These are phyloP conservation scores for Fusarium cyanostomum DNA, from an alignment of 2,329 filamentous ascomycete species.

Conservation along the genomic window DNA sequence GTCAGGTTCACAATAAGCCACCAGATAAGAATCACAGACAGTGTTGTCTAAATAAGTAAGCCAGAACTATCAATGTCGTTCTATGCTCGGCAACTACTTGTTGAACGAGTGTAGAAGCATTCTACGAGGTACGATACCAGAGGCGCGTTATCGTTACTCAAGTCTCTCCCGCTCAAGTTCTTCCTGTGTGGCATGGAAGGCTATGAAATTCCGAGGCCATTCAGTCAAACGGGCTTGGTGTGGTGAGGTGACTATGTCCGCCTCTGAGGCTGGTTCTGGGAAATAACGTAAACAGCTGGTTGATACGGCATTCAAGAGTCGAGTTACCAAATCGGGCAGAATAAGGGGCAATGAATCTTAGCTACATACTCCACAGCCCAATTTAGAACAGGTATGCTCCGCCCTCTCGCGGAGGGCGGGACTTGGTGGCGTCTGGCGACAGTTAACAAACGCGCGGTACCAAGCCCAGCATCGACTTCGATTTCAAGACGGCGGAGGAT, in stretches of 20 bases:
- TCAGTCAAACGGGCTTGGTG: background rate
- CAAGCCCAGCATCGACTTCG: background rate
- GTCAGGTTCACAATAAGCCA: no score
- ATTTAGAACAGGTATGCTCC: conserved; percentile 30
- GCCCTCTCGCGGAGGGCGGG: conserved; percentile 20
- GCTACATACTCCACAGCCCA: conserved; percentile 34
- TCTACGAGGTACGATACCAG: conserved; percentile 15
- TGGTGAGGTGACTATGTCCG: background rate
- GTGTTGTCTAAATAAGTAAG: conserved; percentile 1
- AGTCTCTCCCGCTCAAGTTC: conserved; percentile 1
- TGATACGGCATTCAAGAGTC: background rate
- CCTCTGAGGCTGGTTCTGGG: conserved; percentile 6
- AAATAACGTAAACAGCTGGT: background rate
- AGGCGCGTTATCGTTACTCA: conserved; percentile 16
- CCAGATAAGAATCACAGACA: no score
- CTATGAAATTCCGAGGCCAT: conserved; percentile 15
- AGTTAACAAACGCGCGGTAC: background rate
- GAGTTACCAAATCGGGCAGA: background rate
- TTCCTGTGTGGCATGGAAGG: background rate
- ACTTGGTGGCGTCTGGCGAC: background rate
- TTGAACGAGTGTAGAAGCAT: conserved; percentile 7
- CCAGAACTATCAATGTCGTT: conserved; percentile 7
- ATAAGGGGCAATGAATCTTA: conserved; percentile 1
- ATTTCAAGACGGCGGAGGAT: background rate
- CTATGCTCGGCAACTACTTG: no score